A percentile compares a stretch with the other conserved stretches of the same genome.
Conservation (phyloP, 1,284 basidiomycete species). For the Sanguinoderma infundibulare region DNA sequence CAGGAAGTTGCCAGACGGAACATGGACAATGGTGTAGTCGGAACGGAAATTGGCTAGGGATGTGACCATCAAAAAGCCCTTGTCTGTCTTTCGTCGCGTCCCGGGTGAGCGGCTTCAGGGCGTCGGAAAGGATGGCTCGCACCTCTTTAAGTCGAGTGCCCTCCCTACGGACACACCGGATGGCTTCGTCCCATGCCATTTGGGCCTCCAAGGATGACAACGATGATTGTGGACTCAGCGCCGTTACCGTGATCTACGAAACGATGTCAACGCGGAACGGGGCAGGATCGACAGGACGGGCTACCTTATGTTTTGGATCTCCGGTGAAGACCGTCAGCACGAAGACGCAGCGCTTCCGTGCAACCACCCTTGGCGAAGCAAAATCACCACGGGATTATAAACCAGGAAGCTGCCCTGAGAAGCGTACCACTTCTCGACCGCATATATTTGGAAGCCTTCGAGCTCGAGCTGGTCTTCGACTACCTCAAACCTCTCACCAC, state of each 20-base stretch:
- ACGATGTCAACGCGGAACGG: not conserved
- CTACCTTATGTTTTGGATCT: slow-evolving; percentile 64
- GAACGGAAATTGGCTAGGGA: slow-evolving; percentile 84
- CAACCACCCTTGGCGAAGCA: slow-evolving; percentile 57
- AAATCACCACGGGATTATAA: slow-evolving; percentile 13
- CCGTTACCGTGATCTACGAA: slow-evolving; percentile 61
- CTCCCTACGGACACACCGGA: slow-evolving; percentile 64
- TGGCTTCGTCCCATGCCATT: slow-evolving; percentile 60
- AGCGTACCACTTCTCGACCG: slow-evolving; percentile 79
- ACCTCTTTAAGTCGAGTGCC: slow-evolving; percentile 73
- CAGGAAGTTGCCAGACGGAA: slow-evolving; percentile 71
- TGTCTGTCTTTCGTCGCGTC: slow-evolving; percentile 49
- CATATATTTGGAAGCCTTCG: slow-evolving; percentile 76
- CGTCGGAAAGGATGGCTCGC: slow-evolving; percentile 14
- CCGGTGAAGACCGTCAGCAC: slow-evolving; percentile 77
- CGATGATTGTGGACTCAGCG: slow-evolving; percentile 49
- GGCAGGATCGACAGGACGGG: not conserved
- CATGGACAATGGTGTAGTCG: slow-evolving; percentile 79
- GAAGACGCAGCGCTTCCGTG: slow-evolving; percentile 60
- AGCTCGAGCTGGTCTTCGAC: slow-evolving; percentile 50
- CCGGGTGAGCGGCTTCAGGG: not conserved
- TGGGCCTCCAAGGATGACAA: slow-evolving; percentile 51
- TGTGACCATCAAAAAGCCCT: slow-evolving; percentile 77
- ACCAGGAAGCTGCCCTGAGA: slow-evolving; percentile 4
- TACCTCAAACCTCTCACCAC: slow-evolving; percentile 46